Evolutionary conservation across 192 early-diverging fungal genomes (phyloP), one percentile per base, ranked within the genome.

Genomic region (Podila horticola): DNA sequence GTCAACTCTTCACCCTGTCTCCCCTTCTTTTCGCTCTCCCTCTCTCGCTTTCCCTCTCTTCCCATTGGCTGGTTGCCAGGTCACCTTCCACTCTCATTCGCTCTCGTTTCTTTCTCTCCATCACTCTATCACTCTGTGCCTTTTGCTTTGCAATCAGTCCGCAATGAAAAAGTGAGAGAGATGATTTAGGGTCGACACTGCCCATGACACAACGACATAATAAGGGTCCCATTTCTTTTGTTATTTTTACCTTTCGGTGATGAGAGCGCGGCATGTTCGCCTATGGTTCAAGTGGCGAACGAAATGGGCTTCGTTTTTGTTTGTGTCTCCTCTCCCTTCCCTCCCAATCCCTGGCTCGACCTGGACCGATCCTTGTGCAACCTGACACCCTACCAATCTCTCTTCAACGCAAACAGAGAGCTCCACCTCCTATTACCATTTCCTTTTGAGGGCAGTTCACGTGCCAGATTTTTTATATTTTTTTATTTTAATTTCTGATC

Each of bases 291-390:
- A 68, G 1, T 45, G 66, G 31, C 34, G 22, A 30, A 68, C 31
- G 36, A 68, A 33, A 45, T 59, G 38, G 31, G 51, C 36, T 26
- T 29, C 50, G n/a, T n/a, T 41, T 8, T 73, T 45, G 24, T 74
- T 48, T 51, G 11, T 62, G 28, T 31, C 33, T 17, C 26, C 60
- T 31, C 29, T 33, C n/a, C n/a, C 19, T 33, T 61, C 31, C 3
- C 19, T n/a, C 11, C 11, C 22, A 55, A 6, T 55, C 22, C 20
- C 52, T 55, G n/a, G 11, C 52, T 55, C 24, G 20, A n/a, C 52
- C 52, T 55, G n/a, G 24, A n/a, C 52, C 24, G n/a, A 24, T 55
- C 52, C 22, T 24, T 55, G n/a, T 55, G 24, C 52, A 55, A n/a
- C 52, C 24, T 0, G 24, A 1, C 52, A 55, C 50, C 50, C 6